Conservation (phyloP, 345 rosid species). For the Atalantia buxifolia region DNA sequence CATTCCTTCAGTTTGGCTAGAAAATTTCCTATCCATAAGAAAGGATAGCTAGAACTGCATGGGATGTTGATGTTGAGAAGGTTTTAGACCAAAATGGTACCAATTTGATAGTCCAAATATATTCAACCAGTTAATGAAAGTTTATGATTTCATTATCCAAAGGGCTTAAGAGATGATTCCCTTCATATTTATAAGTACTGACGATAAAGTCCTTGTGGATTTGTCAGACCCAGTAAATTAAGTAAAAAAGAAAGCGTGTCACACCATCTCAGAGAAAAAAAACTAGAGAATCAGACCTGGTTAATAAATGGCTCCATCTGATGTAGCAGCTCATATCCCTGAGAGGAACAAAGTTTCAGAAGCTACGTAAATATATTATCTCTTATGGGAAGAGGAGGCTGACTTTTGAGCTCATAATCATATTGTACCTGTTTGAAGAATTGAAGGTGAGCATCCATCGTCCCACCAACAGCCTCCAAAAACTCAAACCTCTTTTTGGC, state of each 20-base stretch:
- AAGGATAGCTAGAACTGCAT: neutral
- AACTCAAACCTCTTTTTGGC: conserved; percentile 69
- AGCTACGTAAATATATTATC: neutral
- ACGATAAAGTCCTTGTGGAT: neutral
- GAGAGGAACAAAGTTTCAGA: conserved; percentile 18
- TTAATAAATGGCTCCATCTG: conserved; percentile 79
- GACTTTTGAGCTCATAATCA: conserved; percentile 8
- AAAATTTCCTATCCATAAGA: neutral
- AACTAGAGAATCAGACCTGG: conserved; percentile 41
- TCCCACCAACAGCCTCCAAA: conserved; percentile 69
- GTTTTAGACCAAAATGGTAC: neutral
- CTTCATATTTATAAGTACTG: neutral
- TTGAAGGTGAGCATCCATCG: conserved; percentile 69
- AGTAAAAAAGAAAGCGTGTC: neutral
- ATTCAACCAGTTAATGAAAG: neutral
- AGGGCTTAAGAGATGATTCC: neutral
- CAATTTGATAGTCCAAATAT: neutral
- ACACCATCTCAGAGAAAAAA: neutral
- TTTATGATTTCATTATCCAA: neutral
- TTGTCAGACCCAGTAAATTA: neutral
- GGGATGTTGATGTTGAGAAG: neutral
- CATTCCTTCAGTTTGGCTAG: neutral
- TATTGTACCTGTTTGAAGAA: conserved; percentile 65
- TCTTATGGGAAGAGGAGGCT: neutral
- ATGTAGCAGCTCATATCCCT: conserved; percentile 78